Base-by-base conservation (phyloP, 345 rosid genomes). In the Punica granatum region DNA sequence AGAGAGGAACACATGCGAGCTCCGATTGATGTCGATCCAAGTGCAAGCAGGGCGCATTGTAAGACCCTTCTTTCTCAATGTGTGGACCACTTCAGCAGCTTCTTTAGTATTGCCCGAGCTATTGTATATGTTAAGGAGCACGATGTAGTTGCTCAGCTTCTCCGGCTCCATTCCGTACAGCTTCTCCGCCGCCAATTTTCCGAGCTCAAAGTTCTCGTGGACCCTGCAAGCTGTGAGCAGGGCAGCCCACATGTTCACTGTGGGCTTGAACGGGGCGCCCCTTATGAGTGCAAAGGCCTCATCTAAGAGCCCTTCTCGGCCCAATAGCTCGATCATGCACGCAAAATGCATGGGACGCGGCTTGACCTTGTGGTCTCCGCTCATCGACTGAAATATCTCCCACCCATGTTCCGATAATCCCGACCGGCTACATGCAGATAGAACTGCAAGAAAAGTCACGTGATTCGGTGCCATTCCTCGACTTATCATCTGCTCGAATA, bases 211-310 rank as follows among this genome's bases (percentile, higher is more conserved):
- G 75, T 92, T 83, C 61, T 74, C 84, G 23, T 85, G 80, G 53
- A 83, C 81, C 65, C 98, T 86, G 77, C 93, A 84, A 15, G 93
- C 98, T 26, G 93, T 90, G 65, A 92, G 72, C 65, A 90, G 78
- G 21, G 98, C 96, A 70, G 90, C 95, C 98, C 98, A 90, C 96
- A 92, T 92, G 54, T 90, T 92, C 46, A 71, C 81, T 0, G 92
- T 90, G 14, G 92, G 86, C 76, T 81, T 73, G 71, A 90, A 79
- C 30, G 92, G 88, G 39, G 93, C 84, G 63, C 71, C 67, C 74
- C 81, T 74, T 46, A 92, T 81, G 67, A 90, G 78, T 71, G 90
- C 86, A 73, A 88, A 80, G 64, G 95, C 98, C 81, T 92, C 92
- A 62, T 92, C 96, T 70, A 92, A 59, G 54, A 79, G 86, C 64